Evolutionary conservation across 169 alveolate genomes (phyloP).

Genomic region (Cryptosporidium tyzzeri): DNA sequence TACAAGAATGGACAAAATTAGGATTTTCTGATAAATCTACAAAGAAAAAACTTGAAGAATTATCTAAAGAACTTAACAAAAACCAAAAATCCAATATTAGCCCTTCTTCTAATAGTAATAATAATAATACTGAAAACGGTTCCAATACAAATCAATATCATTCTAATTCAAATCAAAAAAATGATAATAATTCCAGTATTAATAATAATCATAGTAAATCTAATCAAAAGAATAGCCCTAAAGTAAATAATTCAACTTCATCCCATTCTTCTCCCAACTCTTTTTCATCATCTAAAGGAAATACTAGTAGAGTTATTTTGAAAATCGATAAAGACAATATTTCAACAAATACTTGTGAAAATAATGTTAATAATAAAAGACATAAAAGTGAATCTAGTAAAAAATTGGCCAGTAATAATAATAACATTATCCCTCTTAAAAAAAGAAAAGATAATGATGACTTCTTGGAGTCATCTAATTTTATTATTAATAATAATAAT

Average conservation of each 20-base stretch:
- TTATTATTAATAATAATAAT: not conserved
- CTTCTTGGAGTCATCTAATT: not conserved
- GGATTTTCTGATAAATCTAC: conserved; percentile 35
- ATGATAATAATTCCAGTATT: not conserved
- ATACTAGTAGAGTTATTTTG: not conserved
- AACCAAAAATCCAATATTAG: not conserved
- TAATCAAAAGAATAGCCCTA: too few species aligned
- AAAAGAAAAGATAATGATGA: conserved; percentile 17
- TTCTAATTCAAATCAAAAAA: too few species aligned
- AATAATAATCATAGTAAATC: too few species aligned
- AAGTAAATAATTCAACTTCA: not conserved
- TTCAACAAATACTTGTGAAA: not conserved
- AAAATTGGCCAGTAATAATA: conserved; percentile 2
- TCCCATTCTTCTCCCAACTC: not conserved
- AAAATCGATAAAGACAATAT: conserved; percentile 12
- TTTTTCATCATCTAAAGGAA: not conserved
- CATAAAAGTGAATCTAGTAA: not conserved
- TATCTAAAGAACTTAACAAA: not conserved
- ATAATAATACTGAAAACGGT: not conserved
- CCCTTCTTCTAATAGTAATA: not conserved
- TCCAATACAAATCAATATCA: not conserved
- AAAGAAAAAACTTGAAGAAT: not conserved
- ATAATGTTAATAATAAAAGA: not conserved
- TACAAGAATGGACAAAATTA: conserved; percentile 39
- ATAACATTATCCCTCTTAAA: conserved; percentile 10